Evolutionary conservation across 2,329 filamentous ascomycete species (phyloP).

Genomic region (Colletotrichum chlorophyti): DNA sequence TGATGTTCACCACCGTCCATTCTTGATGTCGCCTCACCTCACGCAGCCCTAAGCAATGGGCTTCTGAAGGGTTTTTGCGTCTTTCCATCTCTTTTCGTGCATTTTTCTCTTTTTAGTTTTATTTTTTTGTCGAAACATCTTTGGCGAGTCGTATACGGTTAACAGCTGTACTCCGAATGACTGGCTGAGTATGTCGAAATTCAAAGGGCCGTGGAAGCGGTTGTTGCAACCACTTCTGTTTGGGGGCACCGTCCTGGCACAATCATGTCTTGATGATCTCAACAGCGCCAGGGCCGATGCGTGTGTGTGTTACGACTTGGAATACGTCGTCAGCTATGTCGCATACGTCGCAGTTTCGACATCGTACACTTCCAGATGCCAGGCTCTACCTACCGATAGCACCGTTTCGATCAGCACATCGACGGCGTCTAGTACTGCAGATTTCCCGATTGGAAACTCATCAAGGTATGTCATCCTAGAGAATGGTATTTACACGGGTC

Average conservation of each 20-base stretch:
- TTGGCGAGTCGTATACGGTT: no score
- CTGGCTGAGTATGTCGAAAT: background rate
- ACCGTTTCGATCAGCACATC: background rate
- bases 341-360: slow-evolving; percentile 22
- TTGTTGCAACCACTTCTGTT: slow-evolving; percentile 7
- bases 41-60: no score
- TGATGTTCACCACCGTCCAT: no score
- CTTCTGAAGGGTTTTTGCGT: no score
- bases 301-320: slow-evolving; percentile 19
- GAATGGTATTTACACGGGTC: slow-evolving; percentile 10
- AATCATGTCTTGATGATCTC: slow-evolving; percentile 21
- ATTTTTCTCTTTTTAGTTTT: background rate
- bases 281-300: slow-evolving; percentile 10
- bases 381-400: background rate
- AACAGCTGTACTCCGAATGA: background rate
- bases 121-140: background rate
- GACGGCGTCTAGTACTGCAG: background rate
- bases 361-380: slow-evolving; percentile 15
- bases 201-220: slow-evolving; percentile 3
- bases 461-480: slow-evolving; percentile 6
- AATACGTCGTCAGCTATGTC: slow-evolving; percentile 24
- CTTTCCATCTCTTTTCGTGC: background rate
- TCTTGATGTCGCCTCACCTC: no score
- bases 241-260: background rate
- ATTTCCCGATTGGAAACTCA: background rate